phyloP scores from a whole-genome alignment of 2,329 filamentous ascomycete genomes.

The Akanthomyces muscarius region DNA sequence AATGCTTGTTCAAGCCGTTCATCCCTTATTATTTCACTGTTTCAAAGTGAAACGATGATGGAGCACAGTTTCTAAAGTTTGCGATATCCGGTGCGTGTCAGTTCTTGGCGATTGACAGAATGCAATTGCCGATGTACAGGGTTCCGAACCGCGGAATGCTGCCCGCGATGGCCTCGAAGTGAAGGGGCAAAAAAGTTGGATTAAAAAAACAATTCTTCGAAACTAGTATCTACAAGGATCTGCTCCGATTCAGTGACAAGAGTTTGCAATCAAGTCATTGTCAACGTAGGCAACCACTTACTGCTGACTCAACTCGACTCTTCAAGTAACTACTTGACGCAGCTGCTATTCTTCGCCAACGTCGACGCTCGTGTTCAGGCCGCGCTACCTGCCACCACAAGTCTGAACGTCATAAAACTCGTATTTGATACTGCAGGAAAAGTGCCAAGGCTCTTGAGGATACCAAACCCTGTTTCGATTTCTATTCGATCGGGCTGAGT shows the following conservation, averaged over 20 bases:
- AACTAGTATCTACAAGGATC: too few species aligned
- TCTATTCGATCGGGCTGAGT: background rate
- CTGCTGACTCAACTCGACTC: too few species aligned
- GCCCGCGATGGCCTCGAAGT: too few species aligned
- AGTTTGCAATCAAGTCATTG: too few species aligned
- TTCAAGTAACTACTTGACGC: background rate
- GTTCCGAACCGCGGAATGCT: background rate
- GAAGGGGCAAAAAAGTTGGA: too few species aligned
- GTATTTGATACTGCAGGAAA: background rate
- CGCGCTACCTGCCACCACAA: background rate
- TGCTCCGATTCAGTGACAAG: too few species aligned
- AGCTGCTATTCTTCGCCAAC: background rate
- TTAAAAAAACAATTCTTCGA: too few species aligned
- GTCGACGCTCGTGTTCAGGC: background rate
- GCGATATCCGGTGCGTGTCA: background rate
- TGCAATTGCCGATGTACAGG: background rate
- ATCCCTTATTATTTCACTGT: background rate
- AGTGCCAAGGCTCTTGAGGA: too few species aligned
- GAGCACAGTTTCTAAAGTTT: background rate
- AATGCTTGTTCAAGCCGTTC: background rate
- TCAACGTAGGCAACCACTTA: too few species aligned
- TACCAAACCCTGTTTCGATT: background rate
- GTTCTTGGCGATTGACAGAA: background rate
- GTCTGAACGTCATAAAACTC: background rate
- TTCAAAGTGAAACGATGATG: background rate